Evolutionary conservation across 2,329 filamentous ascomycete species (phyloP).

Genomic region (Exophiala viscosa): DNA sequence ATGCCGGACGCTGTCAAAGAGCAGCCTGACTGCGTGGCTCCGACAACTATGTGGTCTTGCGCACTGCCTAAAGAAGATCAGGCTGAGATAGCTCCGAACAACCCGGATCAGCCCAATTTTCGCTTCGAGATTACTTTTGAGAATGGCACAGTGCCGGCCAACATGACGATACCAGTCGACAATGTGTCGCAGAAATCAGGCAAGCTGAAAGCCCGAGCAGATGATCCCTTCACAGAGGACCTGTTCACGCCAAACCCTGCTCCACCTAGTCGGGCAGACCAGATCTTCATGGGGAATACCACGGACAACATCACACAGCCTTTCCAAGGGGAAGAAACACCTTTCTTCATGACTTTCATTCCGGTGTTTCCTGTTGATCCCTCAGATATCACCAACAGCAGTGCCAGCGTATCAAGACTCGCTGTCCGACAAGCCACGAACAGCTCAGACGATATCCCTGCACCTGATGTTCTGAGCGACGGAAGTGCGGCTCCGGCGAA

Average conservation of each 20-base stretch:
- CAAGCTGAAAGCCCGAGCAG: conserved; percentile 38
- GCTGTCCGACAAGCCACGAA: conserved; percentile 26
- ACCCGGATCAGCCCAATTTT: conserved; percentile 70
- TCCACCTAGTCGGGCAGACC: conserved; percentile 60
- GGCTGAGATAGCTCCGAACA: conserved; percentile 58
- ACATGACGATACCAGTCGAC: conserved; percentile 57
- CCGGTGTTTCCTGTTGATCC: conserved; percentile 40
- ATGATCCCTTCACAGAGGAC: conserved; percentile 34
- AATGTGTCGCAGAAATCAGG: conserved; percentile 32
- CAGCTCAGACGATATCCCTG: conserved; percentile 20
- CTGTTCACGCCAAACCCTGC: conserved; percentile 44
- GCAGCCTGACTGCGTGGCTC: conserved; percentile 67
- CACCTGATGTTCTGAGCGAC: conserved; percentile 38
- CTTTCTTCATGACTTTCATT: conserved; percentile 79
- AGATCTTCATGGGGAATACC: conserved; percentile 77
- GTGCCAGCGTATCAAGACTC: conserved; percentile 23
- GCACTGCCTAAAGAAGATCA: conserved; percentile 76
- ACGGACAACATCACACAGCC: conserved; percentile 67
- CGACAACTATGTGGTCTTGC: conserved; percentile 80
- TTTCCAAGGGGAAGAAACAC: conserved; percentile 81
- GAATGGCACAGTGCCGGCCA: conserved; percentile 52
- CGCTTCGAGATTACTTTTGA: conserved; percentile 67
- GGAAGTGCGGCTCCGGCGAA: conserved; percentile 69
- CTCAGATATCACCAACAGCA: conserved; percentile 10
- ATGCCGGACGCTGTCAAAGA: conserved; percentile 64